Evolutionary conservation across 441 rosid species (phyloP).

Genomic region (Syzygium malaccense): DNA sequence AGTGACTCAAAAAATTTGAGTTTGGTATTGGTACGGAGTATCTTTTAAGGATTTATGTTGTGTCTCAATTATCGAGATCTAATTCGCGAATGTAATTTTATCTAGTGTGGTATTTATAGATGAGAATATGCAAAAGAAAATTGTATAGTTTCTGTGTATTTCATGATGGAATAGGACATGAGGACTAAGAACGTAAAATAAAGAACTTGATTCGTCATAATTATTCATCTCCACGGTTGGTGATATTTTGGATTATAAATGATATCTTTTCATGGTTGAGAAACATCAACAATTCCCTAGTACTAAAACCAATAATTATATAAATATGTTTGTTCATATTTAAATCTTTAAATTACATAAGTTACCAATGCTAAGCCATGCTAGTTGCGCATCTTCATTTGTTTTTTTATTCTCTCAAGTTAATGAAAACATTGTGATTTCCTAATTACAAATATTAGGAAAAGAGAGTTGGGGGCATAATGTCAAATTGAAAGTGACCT

Average conservation of each 20-base stretch:
- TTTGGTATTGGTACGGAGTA: background rate
- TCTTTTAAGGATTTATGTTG: too few relatives aligned
- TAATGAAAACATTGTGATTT: background rate
- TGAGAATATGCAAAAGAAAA: background rate
- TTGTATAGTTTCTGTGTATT: background rate
- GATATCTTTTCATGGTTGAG: background rate
- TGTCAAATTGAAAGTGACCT: background rate
- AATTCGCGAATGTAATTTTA: background rate
- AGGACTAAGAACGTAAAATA: background rate
- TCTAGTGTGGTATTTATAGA: background rate
- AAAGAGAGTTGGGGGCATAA: background rate
- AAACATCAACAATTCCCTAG: background rate
- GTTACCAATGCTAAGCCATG: background rate
- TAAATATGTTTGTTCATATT: background rate
- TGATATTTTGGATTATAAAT: background rate
- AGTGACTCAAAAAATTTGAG: background rate
- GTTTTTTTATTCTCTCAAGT: background rate
- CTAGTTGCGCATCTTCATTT: background rate
- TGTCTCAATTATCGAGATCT: background rate
- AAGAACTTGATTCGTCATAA: background rate
- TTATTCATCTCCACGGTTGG: fast-evolving
- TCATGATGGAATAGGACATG: background rate
- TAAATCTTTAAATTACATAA: background rate
- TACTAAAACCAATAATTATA: background rate
- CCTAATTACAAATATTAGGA: background rate